Evolutionary conservation across 2,329 filamentous ascomycete species (phyloP), one percentile per base, ranked within the genome.

Genomic region (Pseudogymnoascus sp.): DNA sequence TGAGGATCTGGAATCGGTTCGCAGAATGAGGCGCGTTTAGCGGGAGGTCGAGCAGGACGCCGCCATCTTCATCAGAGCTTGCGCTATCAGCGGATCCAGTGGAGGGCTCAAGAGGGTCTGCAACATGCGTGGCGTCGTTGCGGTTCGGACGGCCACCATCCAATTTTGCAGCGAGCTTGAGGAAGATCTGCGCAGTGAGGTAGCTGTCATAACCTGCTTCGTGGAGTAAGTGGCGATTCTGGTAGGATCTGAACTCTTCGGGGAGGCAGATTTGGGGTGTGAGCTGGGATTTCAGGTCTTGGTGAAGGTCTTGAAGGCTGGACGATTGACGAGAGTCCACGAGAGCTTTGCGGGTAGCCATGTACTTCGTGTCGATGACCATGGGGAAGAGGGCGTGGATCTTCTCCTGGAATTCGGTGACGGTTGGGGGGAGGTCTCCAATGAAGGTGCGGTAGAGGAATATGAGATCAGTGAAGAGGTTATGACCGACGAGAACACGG

Each of bases 381-480:
- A 74, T 71, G 0, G 78, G 76, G 40, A 80, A 78, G 2, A 83
- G 68, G 1, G 73, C 68, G 66, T 85, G 79, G 1, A 87, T 77
- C 1, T 74, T 71, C 5, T 72, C 65, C 40, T 78, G 75, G 69
- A 88, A 89, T 21, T 80, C 80, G 2, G 78, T 75, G 1, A 87
- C 71, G 0, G 76, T 81, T 2, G 76, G 73, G 0, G 86, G 87
- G 1, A 89, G 74, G 1, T 74, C 66, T 1, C 83, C 83, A 60
- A 88, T 77, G 71, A 89, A 89, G 1, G 79, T 81, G n/a, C 78
- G 74, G 71, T 87, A 86, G 36, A 89, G 73, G 68, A 88, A 88
- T 36, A 84, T 79, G 2, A 89, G 76, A 67, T 89, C 86, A 1
- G 82, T 80, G 66, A 89, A 83, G 64, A 85, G 77, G 68, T 89